phyloP scores from a whole-genome alignment of 2,329 filamentous ascomycete species.

The Zarea fungicola region DNA sequence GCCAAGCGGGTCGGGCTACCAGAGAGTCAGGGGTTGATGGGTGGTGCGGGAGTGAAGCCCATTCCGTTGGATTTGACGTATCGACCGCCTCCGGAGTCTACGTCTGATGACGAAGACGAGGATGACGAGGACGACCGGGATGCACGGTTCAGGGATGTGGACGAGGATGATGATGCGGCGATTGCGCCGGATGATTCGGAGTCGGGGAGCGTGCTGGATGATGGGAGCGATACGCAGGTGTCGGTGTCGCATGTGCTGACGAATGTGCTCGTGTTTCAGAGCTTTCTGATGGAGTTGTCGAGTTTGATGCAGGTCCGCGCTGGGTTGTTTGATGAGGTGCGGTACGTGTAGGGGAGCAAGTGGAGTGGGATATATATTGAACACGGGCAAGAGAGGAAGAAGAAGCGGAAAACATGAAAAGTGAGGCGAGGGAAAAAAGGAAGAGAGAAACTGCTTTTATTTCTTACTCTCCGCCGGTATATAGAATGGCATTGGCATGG shows the following conservation, averaged over 20 bases:
- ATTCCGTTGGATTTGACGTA: constrained; percentile 41
- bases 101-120: constrained; percentile 15
- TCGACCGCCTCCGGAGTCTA: constrained; percentile 13
- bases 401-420: too few relatives aligned
- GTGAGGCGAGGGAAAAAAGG: too few relatives aligned
- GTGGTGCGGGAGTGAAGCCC: constrained; percentile 39
- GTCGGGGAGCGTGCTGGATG: constrained; percentile 19
- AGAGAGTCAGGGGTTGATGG: too few relatives aligned
- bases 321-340: constrained; percentile 70
- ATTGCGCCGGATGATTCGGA: constrained; percentile 23
- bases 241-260: constrained; percentile 75
- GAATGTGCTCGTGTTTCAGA: constrained; percentile 73
- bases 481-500: too few relatives aligned
- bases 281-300: constrained; percentile 72
- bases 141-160: constrained; percentile 10
- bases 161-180: constrained; percentile 15
- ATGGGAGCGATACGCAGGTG: constrained; percentile 37
- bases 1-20: constrained; percentile 49
- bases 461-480: too few relatives aligned
- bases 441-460: too few relatives aligned
- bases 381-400: too few relatives aligned
- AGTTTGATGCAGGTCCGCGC: constrained; percentile 70
- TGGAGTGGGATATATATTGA: not conserved
- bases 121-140: constrained; percentile 19
- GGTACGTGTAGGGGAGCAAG: constrained; percentile 37